phyloP scores from a whole-genome alignment of 1,284 basidiomycete species.

The Austroboletus niveus region DNA sequence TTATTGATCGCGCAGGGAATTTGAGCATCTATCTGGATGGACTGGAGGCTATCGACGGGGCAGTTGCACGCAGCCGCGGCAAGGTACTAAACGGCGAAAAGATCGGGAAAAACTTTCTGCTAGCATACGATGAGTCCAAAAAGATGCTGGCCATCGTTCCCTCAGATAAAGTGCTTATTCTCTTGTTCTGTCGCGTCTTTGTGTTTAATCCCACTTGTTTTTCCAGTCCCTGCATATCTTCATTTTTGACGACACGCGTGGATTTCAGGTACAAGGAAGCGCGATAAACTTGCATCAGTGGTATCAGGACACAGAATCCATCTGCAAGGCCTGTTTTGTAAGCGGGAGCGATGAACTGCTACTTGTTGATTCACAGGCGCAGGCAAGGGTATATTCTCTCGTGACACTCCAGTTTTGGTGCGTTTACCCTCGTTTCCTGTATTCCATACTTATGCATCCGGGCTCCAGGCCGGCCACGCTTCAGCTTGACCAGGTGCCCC shows the following conservation, averaged over 20 bases:
- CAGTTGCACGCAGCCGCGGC: constrained; percentile 25
- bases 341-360: constrained; percentile 49
- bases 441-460: not conserved
- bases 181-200: not conserved
- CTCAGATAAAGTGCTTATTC: constrained; percentile 35
- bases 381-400: constrained; percentile 49
- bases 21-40: constrained; percentile 41
- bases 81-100: constrained; percentile 44
- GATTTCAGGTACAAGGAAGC: constrained; percentile 37
- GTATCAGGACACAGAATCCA: constrained; percentile 36
- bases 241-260: constrained; percentile 40
- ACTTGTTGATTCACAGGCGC: constrained; percentile 41
- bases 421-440: not conserved
- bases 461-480: constrained; percentile 20
- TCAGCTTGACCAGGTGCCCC: constrained; percentile 15
- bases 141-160: constrained; percentile 45
- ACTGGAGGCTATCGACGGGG: constrained; percentile 30
- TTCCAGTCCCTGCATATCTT: constrained; percentile 45
- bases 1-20: constrained; percentile 34
- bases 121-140: constrained; percentile 52
- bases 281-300: constrained; percentile 41
- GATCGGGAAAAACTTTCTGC: constrained; percentile 41
- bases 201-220: not conserved
- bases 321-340: constrained; percentile 36
- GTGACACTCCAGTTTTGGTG: constrained; percentile 52